Conservation (phyloP, 2,329 filamentous ascomycete species). For the Hypoxylon sp. region DNA sequence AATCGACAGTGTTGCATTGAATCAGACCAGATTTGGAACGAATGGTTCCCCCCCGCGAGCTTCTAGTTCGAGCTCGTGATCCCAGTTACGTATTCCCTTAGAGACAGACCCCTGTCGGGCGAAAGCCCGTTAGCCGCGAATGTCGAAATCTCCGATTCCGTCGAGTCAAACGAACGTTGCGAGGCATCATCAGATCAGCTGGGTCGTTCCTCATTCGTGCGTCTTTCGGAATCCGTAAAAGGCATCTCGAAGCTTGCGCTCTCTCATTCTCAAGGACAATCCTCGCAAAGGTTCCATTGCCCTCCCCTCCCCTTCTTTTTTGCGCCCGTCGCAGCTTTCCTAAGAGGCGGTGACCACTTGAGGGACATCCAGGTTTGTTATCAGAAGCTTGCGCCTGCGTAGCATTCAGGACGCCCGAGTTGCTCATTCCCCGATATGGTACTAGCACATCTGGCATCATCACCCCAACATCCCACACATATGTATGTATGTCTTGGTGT, state of each 20-base stretch:
- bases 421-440: slow-evolving; percentile 38
- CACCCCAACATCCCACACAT: slow-evolving; percentile 33
- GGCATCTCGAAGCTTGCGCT: slow-evolving; percentile 31
- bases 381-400: slow-evolving; percentile 28
- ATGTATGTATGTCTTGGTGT: slow-evolving; percentile 6
- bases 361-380: slow-evolving; percentile 38
- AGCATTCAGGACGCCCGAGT: slow-evolving; percentile 32
- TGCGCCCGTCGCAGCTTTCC: slow-evolving; percentile 9
- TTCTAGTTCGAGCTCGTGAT: slow-evolving; percentile 38
- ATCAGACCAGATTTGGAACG: slow-evolving; percentile 34
- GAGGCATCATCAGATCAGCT: slow-evolving; percentile 38
- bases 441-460: slow-evolving; percentile 38
- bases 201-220: slow-evolving; percentile 26
- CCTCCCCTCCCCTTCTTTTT: slow-evolving; percentile 15
- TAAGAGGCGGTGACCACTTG: slow-evolving; percentile 39
- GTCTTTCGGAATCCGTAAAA: slow-evolving; percentile 38
- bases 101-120: slow-evolving; percentile 24
- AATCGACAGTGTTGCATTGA: slow-evolving; percentile 40
- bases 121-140: slow-evolving; percentile 42
- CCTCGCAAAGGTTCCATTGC: slow-evolving; percentile 29
- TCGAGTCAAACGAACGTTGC: slow-evolving; percentile 25
- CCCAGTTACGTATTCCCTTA: slow-evolving; percentile 29
- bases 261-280: slow-evolving; percentile 3
- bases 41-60: slow-evolving; percentile 30
- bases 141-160: slow-evolving; percentile 44